Conservation (phyloP, 192 early-diverging fungal genomes). For the Backusella sp. region DNA sequence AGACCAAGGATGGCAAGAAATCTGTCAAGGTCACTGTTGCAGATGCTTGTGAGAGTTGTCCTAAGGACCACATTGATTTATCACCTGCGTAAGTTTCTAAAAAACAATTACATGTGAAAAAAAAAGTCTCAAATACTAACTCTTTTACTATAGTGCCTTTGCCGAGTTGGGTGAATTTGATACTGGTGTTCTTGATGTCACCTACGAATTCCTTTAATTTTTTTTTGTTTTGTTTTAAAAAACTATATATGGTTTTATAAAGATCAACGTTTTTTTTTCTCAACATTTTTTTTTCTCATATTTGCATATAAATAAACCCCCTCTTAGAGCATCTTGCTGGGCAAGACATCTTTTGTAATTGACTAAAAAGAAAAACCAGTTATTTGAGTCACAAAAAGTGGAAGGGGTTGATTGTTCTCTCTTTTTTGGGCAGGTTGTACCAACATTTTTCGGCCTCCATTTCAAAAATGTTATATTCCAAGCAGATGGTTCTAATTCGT, state of each 20-base stretch:
- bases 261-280: neutral
- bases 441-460: too few relatives aligned
- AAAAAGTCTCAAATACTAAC: neutral
- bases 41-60: slow-evolving; percentile 48
- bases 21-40: slow-evolving; percentile 37
- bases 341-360: neutral
- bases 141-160: slow-evolving; percentile 23
- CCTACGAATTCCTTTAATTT: slow-evolving; percentile 16
- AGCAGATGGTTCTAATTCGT: too few relatives aligned
- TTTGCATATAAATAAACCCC: neutral
- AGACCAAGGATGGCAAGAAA: slow-evolving; percentile 30
- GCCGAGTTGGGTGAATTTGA: slow-evolving; percentile 21
- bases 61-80: slow-evolving; percentile 33
- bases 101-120: neutral
- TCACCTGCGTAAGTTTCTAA: slow-evolving; percentile 11
- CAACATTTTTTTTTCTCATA: neutral
- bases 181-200: slow-evolving; percentile 25
- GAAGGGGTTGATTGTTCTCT: too few relatives aligned
- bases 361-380: neutral
- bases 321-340: neutral
- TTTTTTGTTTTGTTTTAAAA: neutral
- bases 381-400: too few relatives aligned
- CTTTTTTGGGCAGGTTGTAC: too few relatives aligned
- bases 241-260: neutral
- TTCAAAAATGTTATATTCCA: too few relatives aligned